Percentiles rank a stretch among this genome's conserved stretches.
Evolutionary conservation across 257 asterid genomes (phyloP).

Genomic region (Misopates orontium): DNA sequence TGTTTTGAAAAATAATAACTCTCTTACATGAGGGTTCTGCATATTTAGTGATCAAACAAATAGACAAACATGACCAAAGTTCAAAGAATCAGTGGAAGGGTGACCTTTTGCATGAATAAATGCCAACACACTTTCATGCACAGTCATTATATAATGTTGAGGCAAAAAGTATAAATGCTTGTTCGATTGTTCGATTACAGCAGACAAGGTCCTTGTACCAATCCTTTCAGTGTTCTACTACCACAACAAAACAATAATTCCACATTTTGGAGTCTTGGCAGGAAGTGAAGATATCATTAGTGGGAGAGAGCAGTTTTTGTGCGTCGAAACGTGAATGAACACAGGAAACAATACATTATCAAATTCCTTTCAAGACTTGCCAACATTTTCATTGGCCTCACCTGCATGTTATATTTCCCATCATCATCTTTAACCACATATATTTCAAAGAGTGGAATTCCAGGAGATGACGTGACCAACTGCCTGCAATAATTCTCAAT

Average conservation of each 20-base stretch:
- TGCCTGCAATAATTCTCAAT: constrained; percentile 59
- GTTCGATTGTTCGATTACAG: no score
- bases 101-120: no score
- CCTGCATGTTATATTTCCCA: constrained; percentile 77
- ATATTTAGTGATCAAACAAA: background rate
- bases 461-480: constrained; percentile 82
- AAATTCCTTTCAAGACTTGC: background rate
- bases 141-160: no score
- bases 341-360: background rate
- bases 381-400: constrained; percentile 21
- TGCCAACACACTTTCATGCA: no score
- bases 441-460: constrained; percentile 90
- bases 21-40: background rate
- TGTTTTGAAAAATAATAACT: background rate
- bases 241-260: no score
- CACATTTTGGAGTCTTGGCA: no score
- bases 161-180: no score
- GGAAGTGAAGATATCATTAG: no score
- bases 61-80: background rate
- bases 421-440: constrained; percentile 80
- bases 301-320: no score
- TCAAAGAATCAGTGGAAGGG: no score
- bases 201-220: no score
- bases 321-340: background rate
- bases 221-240: no score